A percentile compares a stretch with the other conserved stretches of the same genome.
Evolutionary conservation across 148 eudicot species (phyloP).

Genomic region (Persicaria tinctoria): DNA sequence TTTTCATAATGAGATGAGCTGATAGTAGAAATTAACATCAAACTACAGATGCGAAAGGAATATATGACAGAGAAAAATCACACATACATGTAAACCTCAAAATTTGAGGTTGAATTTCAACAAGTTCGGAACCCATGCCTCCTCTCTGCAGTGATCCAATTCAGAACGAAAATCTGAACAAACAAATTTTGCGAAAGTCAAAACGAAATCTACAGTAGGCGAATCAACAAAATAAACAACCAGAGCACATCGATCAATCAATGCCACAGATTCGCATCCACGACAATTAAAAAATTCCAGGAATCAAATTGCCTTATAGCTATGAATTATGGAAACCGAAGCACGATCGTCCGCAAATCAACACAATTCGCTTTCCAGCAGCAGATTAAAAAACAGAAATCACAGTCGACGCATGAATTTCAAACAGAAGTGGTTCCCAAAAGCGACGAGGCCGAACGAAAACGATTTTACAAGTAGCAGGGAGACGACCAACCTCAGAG

Average conservation of each 20-base stretch:
- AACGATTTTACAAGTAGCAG: not conserved
- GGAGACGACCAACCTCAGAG: not conserved
- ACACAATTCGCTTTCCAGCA: not conserved
- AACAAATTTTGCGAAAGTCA: conserved; percentile 5
- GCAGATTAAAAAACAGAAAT: not conserved
- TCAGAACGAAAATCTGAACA: not conserved
- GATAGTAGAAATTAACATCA: not conserved
- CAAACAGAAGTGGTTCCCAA: not conserved
- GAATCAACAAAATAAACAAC: not conserved
- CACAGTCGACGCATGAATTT: not conserved
- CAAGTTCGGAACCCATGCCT: conserved; percentile 10
- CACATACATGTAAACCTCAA: conserved; percentile 10
- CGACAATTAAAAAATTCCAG: not conserved
- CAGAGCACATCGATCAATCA: not conserved
- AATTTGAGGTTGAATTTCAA: conserved; percentile 12
- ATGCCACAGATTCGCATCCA: not conserved
- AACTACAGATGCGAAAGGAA: not conserved
- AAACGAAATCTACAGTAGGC: not conserved
- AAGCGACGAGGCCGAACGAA: not conserved
- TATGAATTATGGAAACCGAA: not conserved
- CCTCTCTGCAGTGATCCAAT: not conserved
- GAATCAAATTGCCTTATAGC: not conserved
- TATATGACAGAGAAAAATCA: not conserved
- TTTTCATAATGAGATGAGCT: not conserved
- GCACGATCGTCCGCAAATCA: not conserved